Evolutionary conservation across 2,329 filamentous ascomycete species (phyloP), one percentile per base, ranked within the genome.

Genomic region (Aspergillus arachidicola): DNA sequence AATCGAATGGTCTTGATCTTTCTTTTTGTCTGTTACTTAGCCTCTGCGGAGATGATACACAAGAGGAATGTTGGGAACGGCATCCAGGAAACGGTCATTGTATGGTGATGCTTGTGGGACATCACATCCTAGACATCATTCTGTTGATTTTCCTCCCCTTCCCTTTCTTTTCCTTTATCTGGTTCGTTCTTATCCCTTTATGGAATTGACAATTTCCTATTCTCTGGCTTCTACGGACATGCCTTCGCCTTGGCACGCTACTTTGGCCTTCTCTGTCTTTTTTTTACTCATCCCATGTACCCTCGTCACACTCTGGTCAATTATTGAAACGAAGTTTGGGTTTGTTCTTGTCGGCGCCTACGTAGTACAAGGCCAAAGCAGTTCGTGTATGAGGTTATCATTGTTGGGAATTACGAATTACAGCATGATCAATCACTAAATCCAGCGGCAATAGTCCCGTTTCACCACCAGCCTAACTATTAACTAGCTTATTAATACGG

Each of bases 1-100:
- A 75, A 72, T 76, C 71, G 71, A 75, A 75, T 73, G 72, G 72
- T 70, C 70, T 73, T 72, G 71, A 72, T 73, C 69, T 76, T 73
- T 72, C 70, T 72, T 72, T 71, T 68, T 72, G 72, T 75, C 72
- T 74, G 68, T 73, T 73, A 70, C 74, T 73, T 71, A 71, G 74
- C 64, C 68, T 69, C 71, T 69, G 69, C 67, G 70, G 71, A 72
- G 69, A 73, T 70, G 71, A 73, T 74, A 72, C 69, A 73, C 71
- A 72, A 74, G 67, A 70, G 69, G 71, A 69, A 74, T 71, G 64
- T 72, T 69, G 66, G 68, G 67, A 69, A 69, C 62, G 63, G 65
- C 67, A 66, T 67, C 59, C 67, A 62, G 70, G 70, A 67, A 69
- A 69, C 66, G 68, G 68, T 58, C 65, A 66, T 69, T 59, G 64